Base-by-base conservation (phyloP, 2,329 filamentous ascomycete genomes). In the Phyllosticta citrichinensis region DNA sequence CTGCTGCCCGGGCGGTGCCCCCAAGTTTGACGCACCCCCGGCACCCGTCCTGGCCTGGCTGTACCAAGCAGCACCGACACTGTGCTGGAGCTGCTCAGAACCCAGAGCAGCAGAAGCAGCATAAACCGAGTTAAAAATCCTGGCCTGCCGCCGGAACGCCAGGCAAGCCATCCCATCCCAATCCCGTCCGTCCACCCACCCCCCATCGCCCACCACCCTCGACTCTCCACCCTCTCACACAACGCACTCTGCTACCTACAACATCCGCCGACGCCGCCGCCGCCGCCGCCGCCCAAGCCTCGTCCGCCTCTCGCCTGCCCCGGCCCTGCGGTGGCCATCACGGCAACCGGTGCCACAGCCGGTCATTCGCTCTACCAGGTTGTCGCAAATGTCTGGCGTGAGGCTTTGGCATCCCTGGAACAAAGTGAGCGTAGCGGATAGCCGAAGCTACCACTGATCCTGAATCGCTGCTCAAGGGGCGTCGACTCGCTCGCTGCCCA, bases 131-230 rank as follows among this genome's bases (percentile, higher is more conserved):
- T 55, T 60, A 60, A 60, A 60, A 60, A 60, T 56, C 58, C 58
- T 60, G 53, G 47, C 58, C 53, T 60, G 53, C 53, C 53, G 58
- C 58, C 53, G 58, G 58, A 55, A 56, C 58, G 58, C 58, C 53
- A 51, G 58, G 58, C 53, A 40, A 53, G 51, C 58, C 53, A 53
- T 60, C 58, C 58, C 52, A 55, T 55, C 58, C 52, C 52, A 58
- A 54, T 51, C 52, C 57, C 52, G 27, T 55, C 57, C 57, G 17
- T 17, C 35, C 35, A 40, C 17, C 35, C 35, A 40, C 35, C 35
- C 35, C 40, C 40, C 63, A 12, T 62, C 63, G 74, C 52, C 68
- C 70, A n/a, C 70, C 68, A 57, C 71, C 61, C 70, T 67, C 54
- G 63, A 68, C 24, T n/a, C 40, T 47, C 40, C 14, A 47, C 40